Evolutionary conservation across 345 rosid genomes (phyloP).

Genomic region (Corchorus capsularis): DNA sequence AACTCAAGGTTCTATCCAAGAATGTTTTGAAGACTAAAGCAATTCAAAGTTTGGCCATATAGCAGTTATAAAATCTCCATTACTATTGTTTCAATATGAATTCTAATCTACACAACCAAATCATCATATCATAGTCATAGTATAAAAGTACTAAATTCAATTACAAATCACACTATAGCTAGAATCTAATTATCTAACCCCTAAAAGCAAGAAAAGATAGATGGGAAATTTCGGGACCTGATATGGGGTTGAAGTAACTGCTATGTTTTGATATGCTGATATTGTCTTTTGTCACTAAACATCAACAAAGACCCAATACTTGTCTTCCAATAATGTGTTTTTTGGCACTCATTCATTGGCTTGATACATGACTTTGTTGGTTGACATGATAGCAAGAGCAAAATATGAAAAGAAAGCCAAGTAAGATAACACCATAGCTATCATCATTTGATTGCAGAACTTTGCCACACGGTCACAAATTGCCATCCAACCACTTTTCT

Average conservation of each 20-base stretch:
- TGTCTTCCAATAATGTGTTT: neutral
- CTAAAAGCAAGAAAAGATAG: neutral
- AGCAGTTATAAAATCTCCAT: neutral
- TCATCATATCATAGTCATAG: no score
- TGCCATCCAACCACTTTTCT: constrained; percentile 39
- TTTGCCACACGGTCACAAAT: constrained; percentile 37
- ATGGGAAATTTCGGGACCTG: neutral
- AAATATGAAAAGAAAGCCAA: constrained; percentile 47
- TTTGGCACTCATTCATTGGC: constrained; percentile 2
- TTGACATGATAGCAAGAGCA: constrained; percentile 38
- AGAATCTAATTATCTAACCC: neutral
- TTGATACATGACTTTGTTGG: constrained; percentile 34
- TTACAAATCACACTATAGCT: neutral
- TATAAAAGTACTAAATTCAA: neutral
- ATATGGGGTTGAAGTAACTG: neutral
- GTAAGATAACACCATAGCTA: constrained; percentile 47
- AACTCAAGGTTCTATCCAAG: no score
- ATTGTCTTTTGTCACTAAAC: neutral
- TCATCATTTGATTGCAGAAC: constrained; percentile 42
- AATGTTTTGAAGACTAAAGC: neutral
- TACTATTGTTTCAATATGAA: neutral
- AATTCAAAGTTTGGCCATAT: neutral
- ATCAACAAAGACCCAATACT: neutral
- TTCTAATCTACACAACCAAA: neutral
- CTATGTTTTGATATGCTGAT: neutral